A percentile compares a stretch with the other conserved stretches of the same genome.
These are phyloP conservation scores for Paracoccidioides lutzii DNA, from an alignment of 2,329 filamentous ascomycete genomes.

Conservation along the genomic window DNA sequence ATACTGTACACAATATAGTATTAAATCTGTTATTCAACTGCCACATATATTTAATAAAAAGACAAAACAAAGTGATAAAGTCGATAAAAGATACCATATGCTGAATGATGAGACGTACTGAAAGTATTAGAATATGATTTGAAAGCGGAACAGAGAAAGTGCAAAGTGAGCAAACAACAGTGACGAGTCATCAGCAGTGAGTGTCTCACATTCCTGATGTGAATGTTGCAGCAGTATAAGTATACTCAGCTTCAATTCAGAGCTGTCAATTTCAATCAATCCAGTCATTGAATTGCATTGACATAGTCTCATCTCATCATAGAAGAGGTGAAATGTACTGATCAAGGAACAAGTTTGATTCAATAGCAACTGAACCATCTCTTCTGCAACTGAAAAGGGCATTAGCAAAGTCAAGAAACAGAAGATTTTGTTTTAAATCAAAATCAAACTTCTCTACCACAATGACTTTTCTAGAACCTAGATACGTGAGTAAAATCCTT, in stretches of 20 bases:
- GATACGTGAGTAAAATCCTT: slow-evolving; percentile 9
- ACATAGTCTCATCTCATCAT: slow-evolving; percentile 8
- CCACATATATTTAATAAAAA: too few species aligned
- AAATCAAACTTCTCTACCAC: slow-evolving; percentile 3
- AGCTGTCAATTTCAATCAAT: slow-evolving; percentile 15
- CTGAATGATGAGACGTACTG: too few species aligned
- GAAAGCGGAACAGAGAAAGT: too few species aligned
- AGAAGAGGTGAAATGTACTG: slow-evolving; percentile 14
- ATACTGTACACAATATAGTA: too few species aligned
- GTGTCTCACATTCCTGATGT: slow-evolving; percentile 10
- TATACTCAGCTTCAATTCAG: slow-evolving; percentile 14
- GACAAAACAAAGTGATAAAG: too few species aligned
- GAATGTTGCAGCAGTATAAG: slow-evolving; percentile 11
- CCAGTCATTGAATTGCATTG: slow-evolving; percentile 11
- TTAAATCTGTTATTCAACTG: too few species aligned
- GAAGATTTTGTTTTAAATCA: neutral
- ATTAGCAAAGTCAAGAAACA: slow-evolving; percentile 13
- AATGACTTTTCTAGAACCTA: slow-evolving; percentile 13
- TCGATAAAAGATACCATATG: too few species aligned
- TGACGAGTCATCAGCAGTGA: neutral
- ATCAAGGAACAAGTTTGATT: slow-evolving; percentile 6
- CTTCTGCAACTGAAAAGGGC: slow-evolving; percentile 10
- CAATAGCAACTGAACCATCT: slow-evolving; percentile 5
- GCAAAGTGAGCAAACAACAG: neutral
- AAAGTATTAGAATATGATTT: too few species aligned